A percentile compares a stretch with the other conserved stretches of the same genome.
Evolutionary conservation across 2,329 filamentous ascomycete genomes (phyloP).

Genomic region (Scedosporium boydii): DNA sequence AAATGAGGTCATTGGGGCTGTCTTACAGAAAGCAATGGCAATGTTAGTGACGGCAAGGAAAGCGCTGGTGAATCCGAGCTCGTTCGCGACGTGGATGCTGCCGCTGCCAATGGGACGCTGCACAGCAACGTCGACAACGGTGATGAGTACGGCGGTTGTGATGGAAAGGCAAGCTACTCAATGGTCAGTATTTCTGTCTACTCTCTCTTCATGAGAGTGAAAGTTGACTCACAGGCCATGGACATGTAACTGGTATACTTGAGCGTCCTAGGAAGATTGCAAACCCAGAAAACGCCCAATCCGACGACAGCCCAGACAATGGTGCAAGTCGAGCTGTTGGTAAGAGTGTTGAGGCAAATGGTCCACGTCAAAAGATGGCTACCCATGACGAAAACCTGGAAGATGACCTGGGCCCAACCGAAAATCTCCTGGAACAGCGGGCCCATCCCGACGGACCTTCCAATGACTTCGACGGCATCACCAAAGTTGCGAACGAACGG

Average conservation of each 20-base stretch:
- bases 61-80: conserved; percentile 37
- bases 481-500: conserved; percentile 54
- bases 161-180: conserved; percentile 47
- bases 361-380: conserved; percentile 16
- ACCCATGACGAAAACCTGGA: conserved; percentile 35
- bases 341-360: conserved; percentile 17
- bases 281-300: conserved; percentile 45
- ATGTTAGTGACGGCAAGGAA: conserved; percentile 32
- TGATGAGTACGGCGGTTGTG: conserved; percentile 25
- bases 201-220: not conserved
- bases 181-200: not conserved
- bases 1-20: not conserved
- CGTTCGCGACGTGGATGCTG: conserved; percentile 25
- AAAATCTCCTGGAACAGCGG: conserved; percentile 15
- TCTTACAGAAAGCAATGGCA: conserved; percentile 33
- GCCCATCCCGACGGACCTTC: conserved; percentile 16
- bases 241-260: conserved; percentile 54
- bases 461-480: conserved; percentile 14
- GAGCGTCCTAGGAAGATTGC: conserved; percentile 53
- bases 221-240: conserved; percentile 32
- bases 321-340: conserved; percentile 16
- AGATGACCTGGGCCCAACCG: conserved; percentile 15
- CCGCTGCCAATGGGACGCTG: conserved; percentile 25
- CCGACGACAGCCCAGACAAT: conserved; percentile 27
- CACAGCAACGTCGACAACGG: conserved; percentile 23